phyloP scores from a whole-genome alignment of 768 basidiomycete genomes.

The Boletus eberwhitei region DNA sequence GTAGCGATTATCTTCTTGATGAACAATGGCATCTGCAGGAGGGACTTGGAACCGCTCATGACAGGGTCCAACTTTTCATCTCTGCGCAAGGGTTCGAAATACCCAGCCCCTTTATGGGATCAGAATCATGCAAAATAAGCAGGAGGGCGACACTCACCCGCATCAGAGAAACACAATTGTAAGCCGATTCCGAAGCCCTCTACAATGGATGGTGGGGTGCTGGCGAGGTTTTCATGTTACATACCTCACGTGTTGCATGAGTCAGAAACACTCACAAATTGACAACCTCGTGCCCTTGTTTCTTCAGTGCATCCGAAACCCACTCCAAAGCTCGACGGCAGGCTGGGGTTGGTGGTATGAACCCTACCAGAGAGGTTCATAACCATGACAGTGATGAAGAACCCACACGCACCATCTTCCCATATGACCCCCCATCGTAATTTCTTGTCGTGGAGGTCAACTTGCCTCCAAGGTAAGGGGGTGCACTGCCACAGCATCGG shows the following conservation, averaged over 20 bases:
- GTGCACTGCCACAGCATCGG: constrained; percentile 32
- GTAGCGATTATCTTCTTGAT: constrained; percentile 44
- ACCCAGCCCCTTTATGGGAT: constrained; percentile 40
- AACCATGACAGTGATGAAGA: not conserved
- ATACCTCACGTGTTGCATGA: not conserved
- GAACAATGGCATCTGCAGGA: constrained; percentile 29
- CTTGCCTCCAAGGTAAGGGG: constrained; percentile 40
- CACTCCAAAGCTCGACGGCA: constrained; percentile 36
- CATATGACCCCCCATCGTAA: constrained; percentile 40
- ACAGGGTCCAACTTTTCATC: constrained; percentile 35
- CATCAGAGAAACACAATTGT: constrained; percentile 55
- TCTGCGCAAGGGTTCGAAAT: constrained; percentile 35
- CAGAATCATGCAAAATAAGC: not conserved
- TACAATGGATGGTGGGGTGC: constrained; percentile 46
- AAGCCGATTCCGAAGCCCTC: constrained; percentile 51
- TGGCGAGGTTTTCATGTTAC: constrained; percentile 7
- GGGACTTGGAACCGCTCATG: constrained; percentile 21
- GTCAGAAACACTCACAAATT: constrained; percentile 32
- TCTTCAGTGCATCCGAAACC: constrained; percentile 32
- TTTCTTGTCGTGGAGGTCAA: constrained; percentile 33
- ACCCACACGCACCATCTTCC: constrained; percentile 37
- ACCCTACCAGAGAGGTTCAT: constrained; percentile 21
- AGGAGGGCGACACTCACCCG: constrained; percentile 34
- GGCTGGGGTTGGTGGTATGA: constrained; percentile 40
- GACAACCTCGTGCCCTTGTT: constrained; percentile 40